phyloP scores from a whole-genome alignment of 2,329 filamentous ascomycete genomes.

The Plectosphaerella cucumerina region DNA sequence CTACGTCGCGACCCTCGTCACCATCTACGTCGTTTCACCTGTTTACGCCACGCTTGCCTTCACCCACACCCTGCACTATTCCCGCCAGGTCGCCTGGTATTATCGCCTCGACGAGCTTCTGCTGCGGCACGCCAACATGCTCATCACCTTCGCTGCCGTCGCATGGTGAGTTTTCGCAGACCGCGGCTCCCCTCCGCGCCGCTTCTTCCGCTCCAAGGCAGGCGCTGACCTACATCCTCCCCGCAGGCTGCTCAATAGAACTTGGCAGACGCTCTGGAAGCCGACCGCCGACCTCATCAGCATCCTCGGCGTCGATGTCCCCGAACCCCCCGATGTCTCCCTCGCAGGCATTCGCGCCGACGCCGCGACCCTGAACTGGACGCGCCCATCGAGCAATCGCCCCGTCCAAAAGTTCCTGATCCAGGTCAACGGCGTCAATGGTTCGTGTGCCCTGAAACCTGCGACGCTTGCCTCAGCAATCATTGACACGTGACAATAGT shows the following conservation, averaged over 20 bases:
- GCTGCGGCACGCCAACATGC: constrained; percentile 48
- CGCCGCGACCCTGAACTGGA: constrained; percentile 89
- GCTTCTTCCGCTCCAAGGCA: not conserved
- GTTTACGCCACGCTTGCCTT: constrained; percentile 8
- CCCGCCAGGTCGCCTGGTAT: constrained; percentile 11
- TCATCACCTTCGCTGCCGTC: constrained; percentile 48
- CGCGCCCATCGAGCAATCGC: constrained; percentile 60
- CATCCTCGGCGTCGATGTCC: constrained; percentile 91
- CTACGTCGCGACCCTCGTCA: constrained; percentile 9
- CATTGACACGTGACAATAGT: constrained; percentile 42
- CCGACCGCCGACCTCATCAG: constrained; percentile 87
- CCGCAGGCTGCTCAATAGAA: constrained; percentile 74
- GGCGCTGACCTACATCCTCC: constrained; percentile 2
- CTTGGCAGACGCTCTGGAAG: constrained; percentile 84
- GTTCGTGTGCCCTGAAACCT: constrained; percentile 41
- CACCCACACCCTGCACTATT: constrained; percentile 11
- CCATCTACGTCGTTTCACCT: constrained; percentile 12
- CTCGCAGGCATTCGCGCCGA: constrained; percentile 85
- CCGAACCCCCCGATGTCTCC: constrained; percentile 82
- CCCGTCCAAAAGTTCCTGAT: constrained; percentile 84
- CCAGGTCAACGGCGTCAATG: constrained; percentile 88
- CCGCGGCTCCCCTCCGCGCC: not conserved
- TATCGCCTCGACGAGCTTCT: constrained; percentile 43
- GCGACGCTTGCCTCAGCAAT: not conserved
- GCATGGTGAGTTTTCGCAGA: constrained; percentile 48